phyloP scores from a whole-genome alignment of 2,329 filamentous ascomycete genomes.

The Chalaropsis ovoidea region DNA sequence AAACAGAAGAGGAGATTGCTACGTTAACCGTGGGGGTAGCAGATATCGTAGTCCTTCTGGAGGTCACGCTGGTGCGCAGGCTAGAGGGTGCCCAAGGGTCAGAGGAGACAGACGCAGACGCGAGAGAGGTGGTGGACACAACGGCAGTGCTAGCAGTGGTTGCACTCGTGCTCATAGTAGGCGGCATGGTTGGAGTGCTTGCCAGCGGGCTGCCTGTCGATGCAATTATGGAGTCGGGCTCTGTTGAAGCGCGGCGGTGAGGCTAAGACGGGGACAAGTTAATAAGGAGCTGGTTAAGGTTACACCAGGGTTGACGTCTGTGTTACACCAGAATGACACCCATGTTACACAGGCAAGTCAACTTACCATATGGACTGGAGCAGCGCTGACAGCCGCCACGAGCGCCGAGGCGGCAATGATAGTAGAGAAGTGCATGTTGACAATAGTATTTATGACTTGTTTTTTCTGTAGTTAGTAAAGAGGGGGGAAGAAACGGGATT shows the following conservation, averaged over 20 bases:
- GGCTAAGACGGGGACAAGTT: background rate
- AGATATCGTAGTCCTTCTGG: background rate
- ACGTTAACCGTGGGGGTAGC: background rate
- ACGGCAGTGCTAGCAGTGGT: background rate
- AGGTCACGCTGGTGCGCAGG: constrained; percentile 12
- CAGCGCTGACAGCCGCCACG: constrained; percentile 7
- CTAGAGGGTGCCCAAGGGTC: constrained; percentile 18
- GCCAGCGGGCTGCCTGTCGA: background rate
- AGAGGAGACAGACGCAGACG: background rate
- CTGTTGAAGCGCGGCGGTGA: background rate
- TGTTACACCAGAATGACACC: background rate
- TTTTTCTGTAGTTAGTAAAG: constrained; percentile 5
- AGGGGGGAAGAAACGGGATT: background rate
- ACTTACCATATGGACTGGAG: constrained; percentile 20
- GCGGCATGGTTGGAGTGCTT: background rate
- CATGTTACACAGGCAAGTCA: background rate
- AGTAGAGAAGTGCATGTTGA: constrained; percentile 22
- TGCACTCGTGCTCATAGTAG: background rate
- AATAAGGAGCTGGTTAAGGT: background rate
- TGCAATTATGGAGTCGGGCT: background rate
- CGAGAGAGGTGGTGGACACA: constrained; percentile 3
- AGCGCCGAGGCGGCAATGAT: constrained; percentile 21
- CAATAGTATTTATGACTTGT: background rate
- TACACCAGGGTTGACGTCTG: background rate
- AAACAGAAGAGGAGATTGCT: background rate